These are phyloP conservation scores for Pythium aquatile DNA, from an alignment of 352 stramenopile genomes.

Conservation along the genomic window DNA sequence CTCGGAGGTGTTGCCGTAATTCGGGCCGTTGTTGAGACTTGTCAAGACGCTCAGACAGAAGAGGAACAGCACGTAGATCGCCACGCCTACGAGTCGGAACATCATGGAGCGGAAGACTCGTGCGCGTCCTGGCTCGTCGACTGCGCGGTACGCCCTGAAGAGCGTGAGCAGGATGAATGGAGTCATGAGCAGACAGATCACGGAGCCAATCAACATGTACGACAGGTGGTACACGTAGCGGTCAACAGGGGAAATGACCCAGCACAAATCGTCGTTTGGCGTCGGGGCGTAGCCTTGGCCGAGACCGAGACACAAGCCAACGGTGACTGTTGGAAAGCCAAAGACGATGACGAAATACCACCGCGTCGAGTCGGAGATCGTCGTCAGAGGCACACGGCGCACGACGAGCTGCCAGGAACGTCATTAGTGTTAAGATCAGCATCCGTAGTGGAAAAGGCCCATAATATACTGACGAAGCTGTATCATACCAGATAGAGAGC, in stretches of 20 bases:
- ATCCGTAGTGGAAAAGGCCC: neutral
- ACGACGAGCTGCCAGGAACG: slow-evolving; percentile 23
- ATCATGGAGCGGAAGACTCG: slow-evolving; percentile 32
- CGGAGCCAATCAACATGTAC: slow-evolving; percentile 29
- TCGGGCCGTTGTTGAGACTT: slow-evolving; percentile 8
- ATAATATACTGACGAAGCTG: too few species aligned
- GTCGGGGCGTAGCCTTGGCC: slow-evolving; percentile 26
- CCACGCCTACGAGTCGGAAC: slow-evolving; percentile 29
- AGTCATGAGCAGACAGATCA: slow-evolving; percentile 19
- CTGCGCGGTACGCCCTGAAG: slow-evolving; percentile 26
- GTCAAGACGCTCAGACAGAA: slow-evolving; percentile 26
- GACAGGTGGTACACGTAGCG: slow-evolving; percentile 32
- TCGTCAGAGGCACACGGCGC: slow-evolving; percentile 20
- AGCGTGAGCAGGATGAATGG: slow-evolving; percentile 19
- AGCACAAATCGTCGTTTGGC: slow-evolving; percentile 31
- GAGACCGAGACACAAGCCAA: slow-evolving; percentile 20
- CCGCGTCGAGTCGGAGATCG: slow-evolving; percentile 18
- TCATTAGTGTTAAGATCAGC: too few species aligned
- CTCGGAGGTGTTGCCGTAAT: neutral
- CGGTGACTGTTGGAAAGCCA: slow-evolving; percentile 20
- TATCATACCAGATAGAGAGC: slow-evolving; percentile 19
- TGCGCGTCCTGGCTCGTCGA: slow-evolving; percentile 12
- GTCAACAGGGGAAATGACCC: slow-evolving; percentile 28
- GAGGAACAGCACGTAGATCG: slow-evolving; percentile 30
- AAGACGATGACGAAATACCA: slow-evolving; percentile 25